Evolutionary conservation across 2,329 filamentous ascomycete genomes (phyloP), one percentile per base, ranked within the genome.

Genomic region (Fusarium ambrosium): DNA sequence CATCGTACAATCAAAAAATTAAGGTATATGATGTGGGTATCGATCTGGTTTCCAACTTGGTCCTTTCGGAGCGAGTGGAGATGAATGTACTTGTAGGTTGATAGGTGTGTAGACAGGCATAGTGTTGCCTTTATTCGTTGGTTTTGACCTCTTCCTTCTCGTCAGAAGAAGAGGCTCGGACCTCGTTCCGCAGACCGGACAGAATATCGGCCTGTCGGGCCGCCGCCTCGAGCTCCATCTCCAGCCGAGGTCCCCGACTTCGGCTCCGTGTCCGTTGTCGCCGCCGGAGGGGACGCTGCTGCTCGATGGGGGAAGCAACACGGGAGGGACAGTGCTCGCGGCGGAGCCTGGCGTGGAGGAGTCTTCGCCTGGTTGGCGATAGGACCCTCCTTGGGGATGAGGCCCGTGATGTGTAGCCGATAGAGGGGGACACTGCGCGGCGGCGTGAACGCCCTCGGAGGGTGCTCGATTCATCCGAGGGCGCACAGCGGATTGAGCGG

Each of bases 261-360:
- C 81, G 79, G 77, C 84, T 85, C 63, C 83, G 80, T 14, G 83
- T 83, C 62, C 83, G 78, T 69, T 83, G 82, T n/a, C 82, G 81
- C 56, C 82, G 82, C 24, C 82, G 80, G 48, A 74, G 66, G 20
- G 79, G 74, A 18, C 75, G 72, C 32, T 79, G 78, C 72, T 81
- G 78, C n/a, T 79, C 81, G 29, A 80, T 75, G 4, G 82, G 82
- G 7, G 84, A 84, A 2, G 80, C 72, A 20, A 81, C 81, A 22
- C 84, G 80, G 14, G 84, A 86, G 13, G 84, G 84, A 68, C 84
- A 85, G 70, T 87, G 86, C 72, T 85, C 85, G 22, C 86, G 84
- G 45, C 85, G 80, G 16, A 86, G 81, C 14, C 84, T 79, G 45
- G 84, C 82, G 66, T 84, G 82, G 18, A 86, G 81, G 20, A 87